These are phyloP conservation scores for Didymella sp. DNA, from an alignment of 2,329 filamentous ascomycete species.

Conservation along the genomic window DNA sequence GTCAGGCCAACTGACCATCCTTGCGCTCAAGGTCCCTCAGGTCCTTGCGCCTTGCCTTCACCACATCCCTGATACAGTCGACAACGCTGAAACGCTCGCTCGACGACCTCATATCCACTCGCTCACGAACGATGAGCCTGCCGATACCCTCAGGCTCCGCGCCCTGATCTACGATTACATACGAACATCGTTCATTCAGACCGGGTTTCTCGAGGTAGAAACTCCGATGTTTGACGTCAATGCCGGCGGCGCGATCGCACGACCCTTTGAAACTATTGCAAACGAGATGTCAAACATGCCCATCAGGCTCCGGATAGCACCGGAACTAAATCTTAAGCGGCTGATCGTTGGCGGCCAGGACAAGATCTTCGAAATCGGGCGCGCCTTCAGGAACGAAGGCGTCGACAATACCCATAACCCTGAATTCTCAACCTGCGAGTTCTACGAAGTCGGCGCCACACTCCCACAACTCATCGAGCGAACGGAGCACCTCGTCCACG, in stretches of 20 bases:
- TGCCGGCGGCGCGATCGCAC: conserved; percentile 86
- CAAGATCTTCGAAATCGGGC: conserved; percentile 90
- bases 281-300: conserved; percentile 76
- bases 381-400: conserved; percentile 92
- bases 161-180: conserved; percentile 77
- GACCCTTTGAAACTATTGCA: conserved; percentile 81
- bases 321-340: conserved; percentile 93
- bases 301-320: conserved; percentile 84
- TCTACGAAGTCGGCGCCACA: conserved; percentile 54
- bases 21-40: conserved; percentile 70
- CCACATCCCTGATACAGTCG: conserved; percentile 74
- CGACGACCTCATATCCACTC: conserved; percentile 86
- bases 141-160: conserved; percentile 75
- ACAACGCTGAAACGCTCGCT: conserved; percentile 74
- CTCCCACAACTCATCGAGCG: conserved; percentile 75
- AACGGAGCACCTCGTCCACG: conserved; percentile 74
- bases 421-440: conserved; percentile 56
- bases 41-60: conserved; percentile 81
- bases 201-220: conserved; percentile 83
- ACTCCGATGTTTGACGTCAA: conserved; percentile 85
- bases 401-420: conserved; percentile 79
- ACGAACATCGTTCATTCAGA: conserved; percentile 73
- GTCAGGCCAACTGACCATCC: conserved; percentile 78
- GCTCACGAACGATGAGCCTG: conserved; percentile 72
- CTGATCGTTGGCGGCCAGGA: conserved; percentile 88